Evolutionary conservation across 2,329 filamentous ascomycete genomes (phyloP).

Genomic region (Hypoxylon sp.): DNA sequence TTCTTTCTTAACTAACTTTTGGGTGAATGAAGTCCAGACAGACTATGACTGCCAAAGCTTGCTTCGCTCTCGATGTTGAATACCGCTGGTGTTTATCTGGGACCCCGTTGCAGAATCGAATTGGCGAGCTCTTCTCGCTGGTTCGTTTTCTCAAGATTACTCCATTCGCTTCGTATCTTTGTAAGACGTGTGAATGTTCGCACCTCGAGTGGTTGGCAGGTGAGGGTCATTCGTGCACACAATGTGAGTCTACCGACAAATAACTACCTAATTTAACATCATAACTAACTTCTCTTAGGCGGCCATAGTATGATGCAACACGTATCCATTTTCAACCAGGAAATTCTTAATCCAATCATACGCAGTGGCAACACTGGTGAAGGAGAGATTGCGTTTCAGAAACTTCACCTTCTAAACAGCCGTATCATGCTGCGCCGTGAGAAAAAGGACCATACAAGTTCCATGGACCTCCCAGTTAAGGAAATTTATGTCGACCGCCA

Average conservation of each 20-base stretch:
- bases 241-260: constrained; percentile 71
- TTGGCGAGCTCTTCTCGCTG: constrained; percentile 96
- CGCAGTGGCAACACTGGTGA: constrained; percentile 72
- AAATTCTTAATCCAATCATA: constrained; percentile 88
- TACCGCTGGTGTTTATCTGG: constrained; percentile 98
- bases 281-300: constrained; percentile 47
- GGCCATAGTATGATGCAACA: constrained; percentile 60
- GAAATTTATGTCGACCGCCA: constrained; percentile 93
- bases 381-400: constrained; percentile 80
- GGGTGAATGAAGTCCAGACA: constrained; percentile 75
- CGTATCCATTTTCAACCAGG: constrained; percentile 92
- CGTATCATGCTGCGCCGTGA: constrained; percentile 96
- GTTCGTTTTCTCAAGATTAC: constrained; percentile 90
- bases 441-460: constrained; percentile 92
- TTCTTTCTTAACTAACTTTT: constrained; percentile 46
- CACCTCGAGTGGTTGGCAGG: constrained; percentile 84
- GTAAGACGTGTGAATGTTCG: constrained; percentile 86
- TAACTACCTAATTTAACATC: constrained; percentile 27
- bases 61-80: constrained; percentile 87
- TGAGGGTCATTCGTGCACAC: constrained; percentile 77
- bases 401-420: constrained; percentile 89
- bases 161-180: constrained; percentile 95
- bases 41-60: constrained; percentile 93
- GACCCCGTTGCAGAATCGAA: constrained; percentile 95
- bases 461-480: constrained; percentile 97